Conservation (phyloP, 1,139 yeast species). For the Blastobotrys ciferrii region DNA sequence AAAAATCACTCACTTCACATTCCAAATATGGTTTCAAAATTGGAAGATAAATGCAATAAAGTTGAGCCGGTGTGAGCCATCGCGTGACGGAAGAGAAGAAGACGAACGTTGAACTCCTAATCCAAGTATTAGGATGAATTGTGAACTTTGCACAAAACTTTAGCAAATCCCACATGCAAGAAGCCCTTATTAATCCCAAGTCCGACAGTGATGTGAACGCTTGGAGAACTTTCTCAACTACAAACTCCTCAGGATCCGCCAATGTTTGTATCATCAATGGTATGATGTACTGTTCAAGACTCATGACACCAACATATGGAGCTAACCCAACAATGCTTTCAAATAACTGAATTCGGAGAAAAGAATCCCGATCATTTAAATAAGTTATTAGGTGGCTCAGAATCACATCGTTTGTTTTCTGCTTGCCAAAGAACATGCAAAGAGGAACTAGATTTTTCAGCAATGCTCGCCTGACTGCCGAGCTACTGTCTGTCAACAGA, state of each 20-base stretch:
- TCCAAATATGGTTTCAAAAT: conserved; percentile 72
- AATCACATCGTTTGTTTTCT: conserved; percentile 81
- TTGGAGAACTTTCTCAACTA: conserved; percentile 71
- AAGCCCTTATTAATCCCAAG: conserved; percentile 51
- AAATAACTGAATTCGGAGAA: conserved; percentile 67
- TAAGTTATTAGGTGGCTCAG: conserved; percentile 90
- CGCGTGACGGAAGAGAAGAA: conserved; percentile 62
- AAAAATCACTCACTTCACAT: conserved; percentile 68
- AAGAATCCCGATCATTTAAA: conserved; percentile 72
- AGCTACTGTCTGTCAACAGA: conserved; percentile 65
- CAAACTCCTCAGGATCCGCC: conserved; percentile 79
- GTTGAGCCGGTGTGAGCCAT: conserved; percentile 70
- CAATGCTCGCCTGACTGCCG: conserved; percentile 67
- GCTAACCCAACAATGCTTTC: conserved; percentile 76
- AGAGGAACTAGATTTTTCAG: conserved; percentile 68
- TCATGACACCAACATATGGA: conserved; percentile 73
- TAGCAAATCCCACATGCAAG: conserved; percentile 52
- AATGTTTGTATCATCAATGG: conserved; percentile 82
- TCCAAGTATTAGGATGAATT: conserved; percentile 86
- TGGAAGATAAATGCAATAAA: conserved; percentile 80
- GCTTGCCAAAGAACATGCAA: conserved; percentile 81
- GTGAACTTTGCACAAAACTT: conserved; percentile 50
- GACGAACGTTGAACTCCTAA: conserved; percentile 65
- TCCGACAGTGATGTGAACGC: conserved; percentile 59
- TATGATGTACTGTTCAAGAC: conserved; percentile 82